Evolutionary conservation across 768 basidiomycete genomes (phyloP).

Genomic region (Russula compacta): DNA sequence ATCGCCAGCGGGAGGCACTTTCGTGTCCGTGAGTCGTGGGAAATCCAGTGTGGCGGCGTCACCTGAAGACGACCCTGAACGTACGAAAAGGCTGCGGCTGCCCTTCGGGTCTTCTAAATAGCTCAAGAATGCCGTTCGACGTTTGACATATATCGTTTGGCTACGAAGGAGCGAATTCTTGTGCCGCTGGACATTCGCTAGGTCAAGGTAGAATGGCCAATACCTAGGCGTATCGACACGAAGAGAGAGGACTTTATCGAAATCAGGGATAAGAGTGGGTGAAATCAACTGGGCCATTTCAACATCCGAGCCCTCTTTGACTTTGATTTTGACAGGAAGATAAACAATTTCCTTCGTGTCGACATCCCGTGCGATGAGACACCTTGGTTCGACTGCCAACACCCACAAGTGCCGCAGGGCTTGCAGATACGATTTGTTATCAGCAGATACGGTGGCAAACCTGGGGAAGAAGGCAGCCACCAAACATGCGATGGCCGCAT

Average conservation of each 20-base stretch:
- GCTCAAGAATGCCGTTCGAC: conserved; percentile 83
- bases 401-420: conserved; percentile 95
- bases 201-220: conserved; percentile 86
- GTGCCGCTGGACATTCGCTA: conserved; percentile 57
- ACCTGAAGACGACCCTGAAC: conserved; percentile 76
- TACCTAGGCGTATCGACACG: conserved; percentile 91
- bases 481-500: conserved; percentile 86
- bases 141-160: conserved; percentile 87
- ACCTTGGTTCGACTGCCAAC: conserved; percentile 88
- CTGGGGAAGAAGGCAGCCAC: conserved; percentile 88
- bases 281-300: conserved; percentile 78
- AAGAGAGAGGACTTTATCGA: conserved; percentile 73
- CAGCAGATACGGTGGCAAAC: conserved; percentile 66
- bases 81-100: conserved; percentile 82
- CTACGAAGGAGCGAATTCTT: conserved; percentile 58
- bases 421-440: conserved; percentile 87
- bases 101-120: conserved; percentile 93
- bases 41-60: conserved; percentile 83
- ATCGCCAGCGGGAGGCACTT: conserved; percentile 60
- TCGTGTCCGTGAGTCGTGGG: conserved; percentile 60
- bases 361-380: conserved; percentile 85
- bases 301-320: conserved; percentile 52
- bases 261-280: conserved; percentile 86
- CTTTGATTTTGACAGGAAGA: conserved; percentile 81
- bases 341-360: conserved; percentile 88